phyloP scores from a whole-genome alignment of 805 yeast species.

The Suhomyces pyralidae region DNA sequence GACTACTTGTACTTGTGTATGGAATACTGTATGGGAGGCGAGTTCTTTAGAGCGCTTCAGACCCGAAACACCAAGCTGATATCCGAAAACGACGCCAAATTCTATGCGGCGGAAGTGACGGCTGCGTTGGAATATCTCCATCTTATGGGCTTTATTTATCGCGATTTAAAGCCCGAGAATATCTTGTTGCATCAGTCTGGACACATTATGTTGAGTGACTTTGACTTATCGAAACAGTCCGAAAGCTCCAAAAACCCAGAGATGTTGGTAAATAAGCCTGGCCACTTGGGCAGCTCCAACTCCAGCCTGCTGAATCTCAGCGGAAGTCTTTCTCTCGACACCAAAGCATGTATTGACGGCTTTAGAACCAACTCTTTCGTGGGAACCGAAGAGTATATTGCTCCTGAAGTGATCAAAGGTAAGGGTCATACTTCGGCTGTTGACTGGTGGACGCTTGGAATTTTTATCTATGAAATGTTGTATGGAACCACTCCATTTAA shows the following conservation, averaged over 20 bases:
- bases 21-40: conserved; percentile 99
- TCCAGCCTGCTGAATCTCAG: conserved; percentile 33
- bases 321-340: conserved; percentile 66
- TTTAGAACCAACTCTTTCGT: conserved; percentile 97
- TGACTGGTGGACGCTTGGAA: conserved; percentile 99
- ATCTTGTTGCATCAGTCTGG: conserved; percentile 94
- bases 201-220: conserved; percentile 96
- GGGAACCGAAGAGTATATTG: conserved; percentile 98
- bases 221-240: conserved; percentile 89
- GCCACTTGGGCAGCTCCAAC: conserved; percentile 13
- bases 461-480: conserved; percentile 88
- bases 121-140: conserved; percentile 96
- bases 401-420: conserved; percentile 96
- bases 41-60: conserved; percentile 92
- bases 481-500: conserved; percentile 96
- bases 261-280: conserved; percentile 41
- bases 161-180: conserved; percentile 96
- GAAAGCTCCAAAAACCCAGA: conserved; percentile 75
- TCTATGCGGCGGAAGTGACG: conserved; percentile 94
- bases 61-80: conserved; percentile 85
- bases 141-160: conserved; percentile 93
- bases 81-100: conserved; percentile 82
- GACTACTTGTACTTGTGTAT: conserved; percentile 89
- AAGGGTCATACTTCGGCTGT: conserved; percentile 98
- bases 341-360: conserved; percentile 93